These are phyloP conservation scores for Lasiodiplodia sp. DNA, from an alignment of 2,329 filamentous ascomycete species.

Conservation along the genomic window DNA sequence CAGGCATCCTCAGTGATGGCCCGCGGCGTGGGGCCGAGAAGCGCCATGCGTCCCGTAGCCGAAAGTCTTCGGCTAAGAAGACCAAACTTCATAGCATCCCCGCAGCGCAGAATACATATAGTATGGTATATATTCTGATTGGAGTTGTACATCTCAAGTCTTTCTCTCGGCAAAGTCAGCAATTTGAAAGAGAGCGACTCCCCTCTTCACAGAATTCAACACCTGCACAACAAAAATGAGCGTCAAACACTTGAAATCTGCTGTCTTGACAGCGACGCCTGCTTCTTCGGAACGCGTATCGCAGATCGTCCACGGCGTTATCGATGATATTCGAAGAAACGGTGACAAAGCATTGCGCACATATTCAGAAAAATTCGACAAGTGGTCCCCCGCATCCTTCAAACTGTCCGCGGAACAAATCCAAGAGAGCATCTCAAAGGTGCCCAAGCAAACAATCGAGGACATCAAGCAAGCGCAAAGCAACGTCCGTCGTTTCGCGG, in stretches of 20 bases:
- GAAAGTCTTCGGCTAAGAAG: too few relatives aligned
- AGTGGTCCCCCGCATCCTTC: constrained; percentile 60
- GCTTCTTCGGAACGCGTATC: neutral
- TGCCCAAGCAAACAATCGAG: constrained; percentile 57
- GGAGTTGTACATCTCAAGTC: too few relatives aligned
- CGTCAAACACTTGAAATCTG: neutral
- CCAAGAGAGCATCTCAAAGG: constrained; percentile 54
- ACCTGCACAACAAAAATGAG: neutral
- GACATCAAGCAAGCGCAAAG: constrained; percentile 62
- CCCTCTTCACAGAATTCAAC: too few relatives aligned
- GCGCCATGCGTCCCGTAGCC: too few relatives aligned
- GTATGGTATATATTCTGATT: too few relatives aligned
- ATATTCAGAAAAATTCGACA: constrained; percentile 63
- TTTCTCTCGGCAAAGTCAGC: too few relatives aligned
- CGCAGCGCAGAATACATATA: too few relatives aligned
- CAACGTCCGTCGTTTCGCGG: constrained; percentile 59
- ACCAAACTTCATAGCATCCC: too few relatives aligned
- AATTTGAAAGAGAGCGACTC: too few relatives aligned
- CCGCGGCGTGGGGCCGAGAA: too few relatives aligned
- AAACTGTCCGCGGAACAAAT: constrained; percentile 53
- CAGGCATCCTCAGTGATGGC: too few relatives aligned
- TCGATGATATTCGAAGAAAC: constrained; percentile 55
- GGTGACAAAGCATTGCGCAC: constrained; percentile 58
- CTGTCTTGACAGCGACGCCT: neutral
- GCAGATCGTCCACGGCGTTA: constrained; percentile 56